Evolutionary conservation across 345 rosid genomes (phyloP).

Genomic region (Excoecaria cochinchinensis): DNA sequence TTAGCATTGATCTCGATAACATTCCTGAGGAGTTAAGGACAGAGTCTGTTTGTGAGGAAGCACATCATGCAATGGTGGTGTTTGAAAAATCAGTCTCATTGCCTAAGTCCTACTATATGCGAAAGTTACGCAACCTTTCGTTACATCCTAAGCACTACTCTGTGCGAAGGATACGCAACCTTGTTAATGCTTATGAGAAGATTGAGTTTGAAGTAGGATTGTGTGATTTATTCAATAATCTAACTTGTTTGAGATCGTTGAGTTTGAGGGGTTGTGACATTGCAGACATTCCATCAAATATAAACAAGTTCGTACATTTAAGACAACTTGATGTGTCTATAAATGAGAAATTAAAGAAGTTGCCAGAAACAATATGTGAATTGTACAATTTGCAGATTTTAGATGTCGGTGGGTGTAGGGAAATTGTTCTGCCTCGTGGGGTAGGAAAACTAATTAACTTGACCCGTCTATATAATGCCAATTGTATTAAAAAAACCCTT

Average conservation of each 20-base stretch:
- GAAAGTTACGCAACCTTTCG: not conserved
- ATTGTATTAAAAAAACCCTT: not conserved
- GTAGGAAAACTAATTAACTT: not conserved
- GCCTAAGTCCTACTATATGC: not conserved
- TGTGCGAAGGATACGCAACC: not conserved
- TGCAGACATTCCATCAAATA: not conserved
- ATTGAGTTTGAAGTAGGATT: not conserved
- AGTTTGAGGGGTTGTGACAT: not conserved
- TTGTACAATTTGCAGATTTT: not conserved
- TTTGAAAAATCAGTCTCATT: not conserved
- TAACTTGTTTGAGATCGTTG: conserved; percentile 6
- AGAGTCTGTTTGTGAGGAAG: not conserved
- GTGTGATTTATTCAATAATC: not conserved
- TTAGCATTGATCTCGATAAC: not conserved
- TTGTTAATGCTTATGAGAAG: too few species aligned
- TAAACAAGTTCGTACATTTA: not conserved
- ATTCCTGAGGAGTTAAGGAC: not conserved
- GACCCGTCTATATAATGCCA: not conserved
- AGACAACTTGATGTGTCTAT: not conserved
- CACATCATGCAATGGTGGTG: not conserved
- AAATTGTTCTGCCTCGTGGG: not conserved
- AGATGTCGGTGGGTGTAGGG: not conserved
- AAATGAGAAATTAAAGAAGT: not conserved
- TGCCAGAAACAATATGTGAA: conserved; percentile 4
- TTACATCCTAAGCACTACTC: not conserved